phyloP scores from a whole-genome alignment of 345 rosid genomes.

The Reutealis trisperma region DNA sequence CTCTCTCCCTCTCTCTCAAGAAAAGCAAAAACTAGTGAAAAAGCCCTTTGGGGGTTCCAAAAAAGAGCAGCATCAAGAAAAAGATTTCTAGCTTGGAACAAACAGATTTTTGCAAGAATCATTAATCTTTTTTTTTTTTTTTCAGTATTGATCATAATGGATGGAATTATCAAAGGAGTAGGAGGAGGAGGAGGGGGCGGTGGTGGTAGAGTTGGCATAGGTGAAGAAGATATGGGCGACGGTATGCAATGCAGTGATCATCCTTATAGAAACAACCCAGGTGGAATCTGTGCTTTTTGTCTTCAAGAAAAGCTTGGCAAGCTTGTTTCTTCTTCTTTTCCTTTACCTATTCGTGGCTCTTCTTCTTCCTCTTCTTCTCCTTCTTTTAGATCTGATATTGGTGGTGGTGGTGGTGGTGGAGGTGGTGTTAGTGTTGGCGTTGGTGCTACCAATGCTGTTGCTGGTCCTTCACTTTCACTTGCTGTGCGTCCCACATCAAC shows the following conservation, averaged over 20 bases:
- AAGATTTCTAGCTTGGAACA: slow-evolving; percentile 9
- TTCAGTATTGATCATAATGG: slow-evolving; percentile 18
- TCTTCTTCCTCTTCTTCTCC: slow-evolving; percentile 62
- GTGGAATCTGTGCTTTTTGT: slow-evolving; percentile 98
- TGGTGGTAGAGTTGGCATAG: slow-evolving; percentile 37
- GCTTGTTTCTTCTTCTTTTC: slow-evolving; percentile 86
- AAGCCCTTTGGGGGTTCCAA: slow-evolving; percentile 7
- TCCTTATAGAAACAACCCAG: slow-evolving; percentile 76
- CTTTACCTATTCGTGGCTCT: slow-evolving; percentile 55
- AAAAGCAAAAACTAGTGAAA: slow-evolving; percentile 11
- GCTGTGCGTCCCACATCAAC: slow-evolving; percentile 36
- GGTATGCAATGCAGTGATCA: slow-evolving; percentile 85
- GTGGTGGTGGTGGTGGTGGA: slow-evolving; percentile 13
- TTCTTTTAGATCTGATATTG: slow-evolving; percentile 81
- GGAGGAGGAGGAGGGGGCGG: slow-evolving; percentile 23
- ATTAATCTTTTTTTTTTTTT: too few relatives aligned
- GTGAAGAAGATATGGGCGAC: slow-evolving; percentile 71
- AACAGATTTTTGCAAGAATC: slow-evolving; percentile 4
- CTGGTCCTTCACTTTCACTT: slow-evolving; percentile 38
- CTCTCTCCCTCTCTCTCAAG: slow-evolving; percentile 28
- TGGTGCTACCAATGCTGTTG: slow-evolving; percentile 6
- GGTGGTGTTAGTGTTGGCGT: slow-evolving; percentile 2
- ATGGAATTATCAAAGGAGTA: slow-evolving; percentile 33
- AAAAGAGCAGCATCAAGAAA: slow-evolving; percentile 20
- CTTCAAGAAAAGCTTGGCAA: slow-evolving; percentile 97